These are phyloP conservation scores for Abelmoschus esculentus DNA, from an alignment of 345 rosid genomes.

Conservation along the genomic window DNA sequence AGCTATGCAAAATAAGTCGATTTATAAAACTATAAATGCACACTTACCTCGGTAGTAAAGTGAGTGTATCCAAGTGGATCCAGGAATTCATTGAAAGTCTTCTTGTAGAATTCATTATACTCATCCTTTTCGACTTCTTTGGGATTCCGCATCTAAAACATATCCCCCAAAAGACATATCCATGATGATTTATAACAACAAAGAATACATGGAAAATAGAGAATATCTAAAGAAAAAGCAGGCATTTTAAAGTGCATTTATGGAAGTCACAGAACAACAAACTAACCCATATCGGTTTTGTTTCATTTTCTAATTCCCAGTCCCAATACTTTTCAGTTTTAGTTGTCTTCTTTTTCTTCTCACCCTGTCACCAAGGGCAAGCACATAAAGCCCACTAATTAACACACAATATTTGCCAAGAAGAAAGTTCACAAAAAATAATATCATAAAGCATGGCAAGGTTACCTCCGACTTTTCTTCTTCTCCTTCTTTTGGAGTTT, in stretches of 20 bases:
- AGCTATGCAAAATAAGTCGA: background rate
- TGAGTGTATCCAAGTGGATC: slow-evolving; percentile 84
- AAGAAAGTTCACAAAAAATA: slow-evolving; percentile 3
- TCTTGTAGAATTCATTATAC: slow-evolving; percentile 85
- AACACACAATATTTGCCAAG: background rate
- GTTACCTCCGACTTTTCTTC: slow-evolving; percentile 63
- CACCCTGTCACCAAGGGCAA: slow-evolving; percentile 38
- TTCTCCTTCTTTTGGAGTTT: slow-evolving; percentile 72
- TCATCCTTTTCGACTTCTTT: slow-evolving; percentile 83
- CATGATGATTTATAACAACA: background rate
- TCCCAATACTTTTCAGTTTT: slow-evolving; percentile 98
- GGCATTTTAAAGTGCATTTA: background rate
- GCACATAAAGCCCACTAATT: slow-evolving; percentile 13
- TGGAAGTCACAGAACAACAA: background rate
- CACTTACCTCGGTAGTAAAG: slow-evolving; percentile 78
- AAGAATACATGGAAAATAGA: background rate
- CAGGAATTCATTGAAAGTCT: slow-evolving; percentile 83
- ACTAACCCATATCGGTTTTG: slow-evolving; percentile 95
- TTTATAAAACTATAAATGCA: background rate
- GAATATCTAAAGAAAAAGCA: slow-evolving; percentile 5
- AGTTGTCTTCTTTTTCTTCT: slow-evolving; percentile 70
- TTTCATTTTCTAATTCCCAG: slow-evolving; percentile 93
- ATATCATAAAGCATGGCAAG: background rate
- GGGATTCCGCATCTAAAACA: slow-evolving; percentile 62
- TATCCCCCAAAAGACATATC: slow-evolving; percentile 3